Evolutionary conservation across 1,139 yeast genomes (phyloP).

Genomic region (Taphrina communis): DNA sequence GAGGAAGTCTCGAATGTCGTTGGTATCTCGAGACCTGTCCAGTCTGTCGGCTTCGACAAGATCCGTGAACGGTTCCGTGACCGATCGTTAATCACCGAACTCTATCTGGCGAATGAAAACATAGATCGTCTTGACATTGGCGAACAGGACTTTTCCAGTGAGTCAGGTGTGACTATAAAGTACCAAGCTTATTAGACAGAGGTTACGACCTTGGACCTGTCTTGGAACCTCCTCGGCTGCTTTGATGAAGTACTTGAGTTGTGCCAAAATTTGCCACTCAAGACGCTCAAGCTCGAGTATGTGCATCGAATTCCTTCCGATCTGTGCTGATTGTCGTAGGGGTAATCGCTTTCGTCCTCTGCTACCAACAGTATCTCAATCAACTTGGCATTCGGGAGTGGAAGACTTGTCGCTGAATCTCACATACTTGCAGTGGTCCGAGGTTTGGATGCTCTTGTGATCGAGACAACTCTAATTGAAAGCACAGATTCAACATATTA

Average conservation of each 20-base stretch:
- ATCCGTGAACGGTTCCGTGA: constrained; percentile 18
- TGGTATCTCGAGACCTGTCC: constrained; percentile 20
- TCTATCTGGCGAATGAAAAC: neutral
- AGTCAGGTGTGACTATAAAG: neutral
- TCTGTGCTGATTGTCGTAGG: neutral
- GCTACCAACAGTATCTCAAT: too few relatives aligned
- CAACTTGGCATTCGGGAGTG: neutral
- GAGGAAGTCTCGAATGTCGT: constrained; percentile 7
- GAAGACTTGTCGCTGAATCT: constrained; percentile 8
- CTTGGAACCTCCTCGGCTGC: constrained; percentile 25
- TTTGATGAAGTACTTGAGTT: constrained; percentile 3
- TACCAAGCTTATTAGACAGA: neutral
- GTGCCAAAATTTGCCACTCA: neutral
- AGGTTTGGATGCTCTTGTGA: neutral
- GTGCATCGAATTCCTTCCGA: neutral
- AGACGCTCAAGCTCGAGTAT: constrained; percentile 33
- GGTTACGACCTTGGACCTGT: constrained; percentile 17
- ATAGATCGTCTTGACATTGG: constrained; percentile 12
- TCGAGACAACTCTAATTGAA: neutral
- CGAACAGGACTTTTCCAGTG: constrained; percentile 4
- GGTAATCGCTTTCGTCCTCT: constrained; percentile 24
- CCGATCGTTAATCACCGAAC: constrained; percentile 3
- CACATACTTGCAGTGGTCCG: neutral
- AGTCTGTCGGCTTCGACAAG: constrained; percentile 29
- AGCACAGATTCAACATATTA: neutral